Evolutionary conservation across 768 basidiomycete species (phyloP), one percentile per base, ranked within the genome.

Genomic region (Inosperma sp.): DNA sequence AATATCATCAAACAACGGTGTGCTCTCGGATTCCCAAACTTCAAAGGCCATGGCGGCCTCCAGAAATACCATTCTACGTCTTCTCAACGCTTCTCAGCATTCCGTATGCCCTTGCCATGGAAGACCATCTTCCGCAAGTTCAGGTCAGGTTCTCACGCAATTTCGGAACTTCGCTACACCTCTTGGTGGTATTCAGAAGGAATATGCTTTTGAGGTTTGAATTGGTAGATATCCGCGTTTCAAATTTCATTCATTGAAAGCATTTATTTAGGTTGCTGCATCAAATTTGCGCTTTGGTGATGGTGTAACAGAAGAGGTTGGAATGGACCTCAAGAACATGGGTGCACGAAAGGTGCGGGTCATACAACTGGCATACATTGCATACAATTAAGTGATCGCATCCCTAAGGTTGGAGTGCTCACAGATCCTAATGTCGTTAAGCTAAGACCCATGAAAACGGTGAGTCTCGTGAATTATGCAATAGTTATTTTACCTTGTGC

Each of bases 281-380:
- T 83, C 87, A 34, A 92, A 94, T 66, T 68, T 95, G 53, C 75
- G 92, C 43, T 95, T 94, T 61, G 92, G 92, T 2, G 86, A 92
- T 55, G 92, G 92, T 25, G 93, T 92, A 29, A 93, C 92, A 3
- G 75, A 77, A 31, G 92, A 94, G 67, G 87, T 94, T 23, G 93
- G 92, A 27, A 91, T 93, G 86, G 93, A 93, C 67, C 76, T 94
- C 59, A 88, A 87, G 76, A 94, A 94, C 70, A 86, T 91, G 88
- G 87, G 84, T 50, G 91, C 93, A 6, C 79, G 81, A 59, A 92
- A 90, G 78, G 90, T 86, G 56, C 4, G 48, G 40, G n/a, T 23
- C 16, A 3, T 29, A 5, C n/a, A n/a, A 17, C 16, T 13, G 37
- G 34, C 26, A 7, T 41, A 42, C 12, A 13, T 36, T 26, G 42